These are phyloP conservation scores for Epichloe uncinata DNA, from an alignment of 2,329 filamentous ascomycete species.

Conservation along the genomic window DNA sequence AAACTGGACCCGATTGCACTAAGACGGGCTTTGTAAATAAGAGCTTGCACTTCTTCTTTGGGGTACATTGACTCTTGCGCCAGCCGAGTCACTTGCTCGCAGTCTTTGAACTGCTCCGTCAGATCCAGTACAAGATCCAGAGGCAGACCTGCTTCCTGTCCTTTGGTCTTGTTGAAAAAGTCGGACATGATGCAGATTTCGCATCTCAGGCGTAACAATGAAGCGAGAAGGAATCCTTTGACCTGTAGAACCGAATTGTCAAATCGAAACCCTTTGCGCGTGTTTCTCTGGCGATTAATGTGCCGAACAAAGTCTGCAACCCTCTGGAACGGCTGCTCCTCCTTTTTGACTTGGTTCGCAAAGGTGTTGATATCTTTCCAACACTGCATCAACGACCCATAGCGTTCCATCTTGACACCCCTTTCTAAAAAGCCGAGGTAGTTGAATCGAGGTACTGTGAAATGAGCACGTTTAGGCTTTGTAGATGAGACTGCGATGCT, in stretches of 20 bases:
- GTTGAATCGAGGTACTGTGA: background rate
- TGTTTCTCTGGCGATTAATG: slow-evolving; percentile 18
- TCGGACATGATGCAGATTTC: slow-evolving; percentile 34
- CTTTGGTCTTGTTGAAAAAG: slow-evolving; percentile 12
- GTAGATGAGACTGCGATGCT: background rate
- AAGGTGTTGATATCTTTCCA: slow-evolving; percentile 7
- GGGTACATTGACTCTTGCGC: slow-evolving; percentile 23
- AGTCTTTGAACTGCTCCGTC: slow-evolving; percentile 22
- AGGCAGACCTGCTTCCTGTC: background rate
- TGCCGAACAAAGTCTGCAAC: slow-evolving; percentile 32
- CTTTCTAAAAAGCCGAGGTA: background rate
- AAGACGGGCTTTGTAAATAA: slow-evolving; percentile 33
- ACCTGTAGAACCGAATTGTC: slow-evolving; percentile 24
- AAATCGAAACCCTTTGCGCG: slow-evolving; percentile 17
- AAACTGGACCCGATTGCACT: slow-evolving; percentile 24
- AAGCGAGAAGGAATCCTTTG: slow-evolving; percentile 27
- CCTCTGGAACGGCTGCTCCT: slow-evolving; percentile 36
- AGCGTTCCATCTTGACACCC: background rate
- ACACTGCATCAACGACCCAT: background rate
- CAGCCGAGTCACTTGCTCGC: slow-evolving; percentile 23
- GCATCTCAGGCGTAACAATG: slow-evolving; percentile 31
- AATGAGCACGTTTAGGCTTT: background rate
- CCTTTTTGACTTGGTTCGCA: slow-evolving; percentile 18
- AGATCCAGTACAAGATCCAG: slow-evolving; percentile 14
- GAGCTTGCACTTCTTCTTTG: slow-evolving; percentile 34